Evolutionary conservation across 495 filamentous ascomycete species (phyloP).

Genomic region (Neurospora terricola): DNA sequence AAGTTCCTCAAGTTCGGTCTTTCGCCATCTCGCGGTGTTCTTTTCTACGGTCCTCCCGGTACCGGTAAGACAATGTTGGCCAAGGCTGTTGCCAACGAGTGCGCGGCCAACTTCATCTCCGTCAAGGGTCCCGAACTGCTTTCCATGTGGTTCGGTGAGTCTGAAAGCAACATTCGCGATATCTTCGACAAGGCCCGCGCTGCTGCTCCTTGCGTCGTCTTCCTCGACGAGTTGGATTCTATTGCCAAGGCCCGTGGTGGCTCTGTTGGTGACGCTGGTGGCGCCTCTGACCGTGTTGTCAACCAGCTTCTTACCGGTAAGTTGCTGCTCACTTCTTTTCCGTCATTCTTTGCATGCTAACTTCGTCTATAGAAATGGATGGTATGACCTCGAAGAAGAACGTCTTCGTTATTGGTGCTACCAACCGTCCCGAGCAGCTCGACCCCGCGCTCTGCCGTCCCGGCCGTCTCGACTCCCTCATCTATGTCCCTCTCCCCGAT

Average conservation of each 20-base stretch:
- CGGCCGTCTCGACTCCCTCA: conserved; percentile 94
- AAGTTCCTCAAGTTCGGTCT: conserved; percentile 99
- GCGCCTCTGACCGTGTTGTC: conserved; percentile 98
- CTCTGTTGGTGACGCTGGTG: conserved; percentile 91
- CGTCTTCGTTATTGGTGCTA: conserved; percentile 98
- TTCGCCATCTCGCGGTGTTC: conserved; percentile 92
- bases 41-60: conserved; percentile 97
- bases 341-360: conserved; percentile 31
- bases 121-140: conserved; percentile 96
- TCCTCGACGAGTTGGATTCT: conserved; percentile 97
- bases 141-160: conserved; percentile 99
- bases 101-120: conserved; percentile 98
- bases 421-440: conserved; percentile 96
- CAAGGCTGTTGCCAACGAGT: conserved; percentile 99
- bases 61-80: conserved; percentile 99
- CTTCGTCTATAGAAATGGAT: conserved; percentile 68
- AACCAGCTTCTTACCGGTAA: conserved; percentile 97
- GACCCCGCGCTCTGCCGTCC: conserved; percentile 96
- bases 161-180: conserved; percentile 98
- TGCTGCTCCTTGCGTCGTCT: conserved; percentile 96
- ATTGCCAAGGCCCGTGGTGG: conserved; percentile 99
- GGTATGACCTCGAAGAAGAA: conserved; percentile 99
- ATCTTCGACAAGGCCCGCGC: conserved; percentile 99
- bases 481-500: conserved; percentile 95
- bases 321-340: conserved; percentile 16